A percentile compares a stretch with the other conserved stretches of the same genome.
phyloP scores from a whole-genome alignment of 805 yeast species.

The Yarrowia deformans region DNA sequence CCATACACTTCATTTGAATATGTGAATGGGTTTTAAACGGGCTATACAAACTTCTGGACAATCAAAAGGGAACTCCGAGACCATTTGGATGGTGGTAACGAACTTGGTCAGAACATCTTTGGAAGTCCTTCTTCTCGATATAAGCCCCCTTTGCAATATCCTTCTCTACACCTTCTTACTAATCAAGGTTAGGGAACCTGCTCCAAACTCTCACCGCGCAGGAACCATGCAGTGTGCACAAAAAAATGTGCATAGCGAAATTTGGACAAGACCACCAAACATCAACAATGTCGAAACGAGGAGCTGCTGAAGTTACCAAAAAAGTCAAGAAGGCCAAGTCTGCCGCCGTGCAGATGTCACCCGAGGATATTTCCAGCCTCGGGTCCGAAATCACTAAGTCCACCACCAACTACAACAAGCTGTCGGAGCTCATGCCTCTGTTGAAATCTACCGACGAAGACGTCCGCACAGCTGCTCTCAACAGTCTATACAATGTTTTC shows the following conservation, averaged over 20 bases:
- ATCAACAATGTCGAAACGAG: slow-evolving; percentile 28
- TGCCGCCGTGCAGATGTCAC: not conserved
- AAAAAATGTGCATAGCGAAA: slow-evolving; percentile 34
- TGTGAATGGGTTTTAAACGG: no score
- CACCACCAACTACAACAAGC: slow-evolving; percentile 62
- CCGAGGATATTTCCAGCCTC: slow-evolving; percentile 38
- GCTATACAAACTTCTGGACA: no score
- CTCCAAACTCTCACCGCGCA: not conserved
- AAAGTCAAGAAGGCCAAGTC: slow-evolving; percentile 29
- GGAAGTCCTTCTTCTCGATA: no score
- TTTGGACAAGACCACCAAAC: not conserved
- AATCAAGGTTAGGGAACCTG: not conserved
- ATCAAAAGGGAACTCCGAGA: no score
- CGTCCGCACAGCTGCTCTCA: slow-evolving; percentile 47
- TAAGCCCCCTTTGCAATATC: no score
- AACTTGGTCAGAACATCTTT: no score
- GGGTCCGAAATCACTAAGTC: slow-evolving; percentile 53
- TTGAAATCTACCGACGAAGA: slow-evolving; percentile 47
- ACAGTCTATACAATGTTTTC: slow-evolving; percentile 59
- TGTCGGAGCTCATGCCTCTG: slow-evolving; percentile 57
- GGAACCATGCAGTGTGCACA: slow-evolving; percentile 1
- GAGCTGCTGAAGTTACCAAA: slow-evolving; percentile 24
- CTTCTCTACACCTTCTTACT: not conserved
- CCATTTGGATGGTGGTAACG: no score
- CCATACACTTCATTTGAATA: no score